Base-by-base conservation (phyloP, 2,329 filamentous ascomycete species). In the Aspergillus oerlinghausenensis region DNA sequence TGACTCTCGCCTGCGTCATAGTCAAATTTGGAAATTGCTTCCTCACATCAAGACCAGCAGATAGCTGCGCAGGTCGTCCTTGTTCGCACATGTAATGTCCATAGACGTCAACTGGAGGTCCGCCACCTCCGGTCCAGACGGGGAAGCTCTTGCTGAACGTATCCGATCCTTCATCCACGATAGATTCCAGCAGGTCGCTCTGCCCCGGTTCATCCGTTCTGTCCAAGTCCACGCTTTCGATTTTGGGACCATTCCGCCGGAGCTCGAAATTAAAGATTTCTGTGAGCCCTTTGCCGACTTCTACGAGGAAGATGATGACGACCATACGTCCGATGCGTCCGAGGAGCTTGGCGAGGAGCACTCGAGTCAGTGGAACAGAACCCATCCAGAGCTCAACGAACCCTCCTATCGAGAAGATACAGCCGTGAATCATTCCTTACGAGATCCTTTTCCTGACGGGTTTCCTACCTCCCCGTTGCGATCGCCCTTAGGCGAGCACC, bases 31-130 rank as follows among this genome's bases (percentile, higher is more conserved):
- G 14, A 38, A 49, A 51, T 29, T 45, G 26, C 47, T 49, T 49
- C 47, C 17, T 26, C 26, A 14, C 49, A 25, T 26, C 43, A 25
- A 2, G 21, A 14, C 19, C 43, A 47, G 17, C 21, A 38, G 14
- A 38, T 23, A 26, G 10, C 23, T 14, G 43, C 7, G 43, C 21
- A 25, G 43, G 43, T 23, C 43, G 7, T 47, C 23, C 19, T 50
- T 29, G 29, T 51, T 47, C 50, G 59, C 63, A 65, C 60, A 65
- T 65, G 74, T 75, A 60, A 99, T 99, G 94, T 97, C 94, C 65
- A 93, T 99, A 79, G 92, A 97, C 71, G 88, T 99, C 73, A 92
- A 96, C 76, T 99, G 94, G 94, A 88, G 94, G 69, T 89, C 88
- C 60, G 84, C 97, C 70, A 97, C 93, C 23, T 87, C 86, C 60